These are phyloP conservation scores for Aspergillus sp. DNA, from an alignment of 2,329 filamentous ascomycete species.

Conservation along the genomic window DNA sequence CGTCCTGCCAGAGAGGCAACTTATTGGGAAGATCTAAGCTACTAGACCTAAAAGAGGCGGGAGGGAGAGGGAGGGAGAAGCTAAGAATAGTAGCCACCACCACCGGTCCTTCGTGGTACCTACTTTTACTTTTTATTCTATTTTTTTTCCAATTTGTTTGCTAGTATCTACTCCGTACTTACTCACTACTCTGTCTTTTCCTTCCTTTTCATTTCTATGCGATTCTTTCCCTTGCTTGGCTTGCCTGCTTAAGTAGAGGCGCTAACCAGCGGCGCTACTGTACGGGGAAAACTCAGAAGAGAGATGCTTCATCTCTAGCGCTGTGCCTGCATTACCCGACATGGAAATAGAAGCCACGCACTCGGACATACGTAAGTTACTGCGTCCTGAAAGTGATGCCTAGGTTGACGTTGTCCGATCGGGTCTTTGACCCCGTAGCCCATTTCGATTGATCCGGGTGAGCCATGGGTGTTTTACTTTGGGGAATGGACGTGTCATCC, in stretches of 20 bases:
- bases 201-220: too few species aligned
- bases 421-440: not conserved
- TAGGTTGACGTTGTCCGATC: not conserved
- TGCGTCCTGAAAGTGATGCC: not conserved
- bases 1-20: not conserved
- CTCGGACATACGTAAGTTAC: not conserved
- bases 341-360: not conserved
- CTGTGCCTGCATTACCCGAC: not conserved
- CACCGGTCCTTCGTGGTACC: not conserved
- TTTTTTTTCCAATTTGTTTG: not conserved
- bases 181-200: too few species aligned
- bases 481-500: conserved; percentile 2
- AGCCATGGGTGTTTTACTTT: not conserved
- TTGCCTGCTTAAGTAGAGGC: not conserved
- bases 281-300: not conserved
- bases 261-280: not conserved
- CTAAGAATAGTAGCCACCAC: conserved; percentile 1
- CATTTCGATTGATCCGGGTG: not conserved
- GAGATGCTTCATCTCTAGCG: not conserved
- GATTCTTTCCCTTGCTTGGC: not conserved
- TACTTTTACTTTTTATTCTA: not conserved
- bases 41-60: too few species aligned
- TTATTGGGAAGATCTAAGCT: not conserved
- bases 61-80: not conserved
- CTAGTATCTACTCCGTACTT: too few species aligned